A percentile compares a stretch with the other conserved stretches of the same genome.
Conservation (phyloP, 148 eudicot genomes). For the Heliosperma pusillum region DNA sequence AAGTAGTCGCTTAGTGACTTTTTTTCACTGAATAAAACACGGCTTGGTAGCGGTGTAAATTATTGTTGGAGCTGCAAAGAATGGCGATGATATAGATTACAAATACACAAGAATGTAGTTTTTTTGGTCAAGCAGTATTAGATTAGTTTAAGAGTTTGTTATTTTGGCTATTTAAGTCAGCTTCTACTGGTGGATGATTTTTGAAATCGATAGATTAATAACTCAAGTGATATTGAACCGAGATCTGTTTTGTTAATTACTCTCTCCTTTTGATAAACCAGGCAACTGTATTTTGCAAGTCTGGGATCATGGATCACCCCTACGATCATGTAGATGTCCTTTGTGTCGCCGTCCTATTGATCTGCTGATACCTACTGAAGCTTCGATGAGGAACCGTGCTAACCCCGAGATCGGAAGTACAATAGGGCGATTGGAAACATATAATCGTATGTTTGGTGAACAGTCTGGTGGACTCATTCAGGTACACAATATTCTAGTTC, state of each 20-base stretch:
- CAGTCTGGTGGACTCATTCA: constrained; percentile 54
- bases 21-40: not conserved
- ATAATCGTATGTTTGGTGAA: constrained; percentile 74
- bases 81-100: not conserved
- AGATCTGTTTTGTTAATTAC: not conserved
- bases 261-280: constrained; percentile 19
- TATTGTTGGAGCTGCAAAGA: not conserved
- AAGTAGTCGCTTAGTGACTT: not conserved
- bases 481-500: constrained; percentile 36
- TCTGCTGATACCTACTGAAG: constrained; percentile 74
- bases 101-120: not conserved
- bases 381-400: constrained; percentile 41
- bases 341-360: constrained; percentile 79
- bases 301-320: constrained; percentile 75
- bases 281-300: constrained; percentile 75
- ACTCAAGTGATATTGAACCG: not conserved
- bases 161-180: not conserved
- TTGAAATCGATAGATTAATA: not conserved
- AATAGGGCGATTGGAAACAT: constrained; percentile 54
- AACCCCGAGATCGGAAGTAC: constrained; percentile 48
- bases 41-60: not conserved
- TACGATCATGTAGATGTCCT: constrained; percentile 85
- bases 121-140: not conserved
- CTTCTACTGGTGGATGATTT: not conserved
- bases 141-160: not conserved